A percentile compares a stretch with the other conserved stretches of the same genome.
Evolutionary conservation across 352 stramenopile species (phyloP).

Genomic region (Globisporangium splendens): DNA sequence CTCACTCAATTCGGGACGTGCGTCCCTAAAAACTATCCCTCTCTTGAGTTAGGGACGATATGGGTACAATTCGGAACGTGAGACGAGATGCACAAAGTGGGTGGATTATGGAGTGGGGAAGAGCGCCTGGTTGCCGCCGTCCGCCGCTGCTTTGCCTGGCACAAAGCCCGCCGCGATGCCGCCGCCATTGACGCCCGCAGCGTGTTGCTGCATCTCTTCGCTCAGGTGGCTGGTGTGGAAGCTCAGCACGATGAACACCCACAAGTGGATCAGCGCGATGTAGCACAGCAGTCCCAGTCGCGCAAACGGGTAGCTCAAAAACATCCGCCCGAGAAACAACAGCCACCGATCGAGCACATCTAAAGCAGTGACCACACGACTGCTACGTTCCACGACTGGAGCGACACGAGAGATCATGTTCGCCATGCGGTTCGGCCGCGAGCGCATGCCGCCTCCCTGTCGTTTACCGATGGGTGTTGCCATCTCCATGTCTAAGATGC

Average conservation of each 20-base stretch:
- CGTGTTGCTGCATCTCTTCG: conserved; percentile 53
- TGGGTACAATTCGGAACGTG: conserved; percentile 10
- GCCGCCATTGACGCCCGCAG: conserved; percentile 20
- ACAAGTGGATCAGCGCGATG: conserved; percentile 77
- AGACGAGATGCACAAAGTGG: not conserved
- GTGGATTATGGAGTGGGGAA: conserved; percentile 10
- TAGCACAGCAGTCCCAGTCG: conserved; percentile 75
- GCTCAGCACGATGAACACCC: conserved; percentile 83
- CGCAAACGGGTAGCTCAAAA: conserved; percentile 70
- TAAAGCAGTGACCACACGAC: conserved; percentile 54
- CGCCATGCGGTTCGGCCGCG: conserved; percentile 61
- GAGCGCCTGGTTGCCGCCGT: not conserved
- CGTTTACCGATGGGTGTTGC: conserved; percentile 40
- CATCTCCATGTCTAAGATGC: conserved; percentile 67
- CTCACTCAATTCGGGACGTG: not conserved
- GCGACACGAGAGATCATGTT: conserved; percentile 59
- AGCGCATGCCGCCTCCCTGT: conserved; percentile 22
- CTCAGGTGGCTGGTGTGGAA: conserved; percentile 87
- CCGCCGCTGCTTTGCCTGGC: not conserved
- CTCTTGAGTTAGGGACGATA: conserved; percentile 1
- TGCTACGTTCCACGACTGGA: conserved; percentile 68
- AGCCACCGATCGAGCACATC: conserved; percentile 73
- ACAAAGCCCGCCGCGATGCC: not conserved
- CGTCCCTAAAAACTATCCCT: not conserved
- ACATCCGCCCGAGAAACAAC: conserved; percentile 74